Base-by-base conservation (phyloP, 202 grass and related monocot genomes). In the Bolboschoenoplectus hybrid region DNA sequence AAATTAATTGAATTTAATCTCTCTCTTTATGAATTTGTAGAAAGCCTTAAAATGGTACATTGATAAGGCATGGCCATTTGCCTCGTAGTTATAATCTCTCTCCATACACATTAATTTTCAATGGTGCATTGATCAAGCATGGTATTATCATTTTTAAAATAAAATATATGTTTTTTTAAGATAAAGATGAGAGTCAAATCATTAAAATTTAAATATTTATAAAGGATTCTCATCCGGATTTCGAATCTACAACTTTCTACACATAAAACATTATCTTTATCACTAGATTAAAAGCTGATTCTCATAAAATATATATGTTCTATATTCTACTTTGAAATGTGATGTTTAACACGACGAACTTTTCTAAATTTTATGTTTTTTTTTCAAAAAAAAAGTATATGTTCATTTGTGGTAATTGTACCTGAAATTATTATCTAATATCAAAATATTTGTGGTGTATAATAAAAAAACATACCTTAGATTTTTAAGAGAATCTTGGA, bases 41-140 rank as follows among this genome's bases (percentile, higher is more conserved):
- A 45, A 72, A 46, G 16, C 69, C 1, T 73, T 73, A n/a, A 17
- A 49, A 73, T 49, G 17, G 17, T 72, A 19, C 3, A 74, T 26
- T 50, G n/a, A 12, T 50, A 32, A 74, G 70, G 44, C 70, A 50
- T 74, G 69, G 26, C 26, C 26, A 26, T 26, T 26, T 26, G 45
- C 45, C 64, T 46, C 16, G 20, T 72, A 72, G 13, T 45, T 45
- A 45, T 4, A 62, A 44, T 44, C 51, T 13, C 51, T 65, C 32
- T 3, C 14, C 40, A 1, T 2, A 77, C 26, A 26, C 26, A 26
- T 26, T 26, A 36, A 53, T 17, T 56, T 77, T 38, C 32, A 4
- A 56, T 52, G 34, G 6, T 14, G 13, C 74, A 77, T 77, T 77
- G 32, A 55, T 55, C 12, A 77, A 50, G 74, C 32, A 56, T 77